Conservation (phyloP, 192 early-diverging fungal species). For the Kappamyces sp. region DNA sequence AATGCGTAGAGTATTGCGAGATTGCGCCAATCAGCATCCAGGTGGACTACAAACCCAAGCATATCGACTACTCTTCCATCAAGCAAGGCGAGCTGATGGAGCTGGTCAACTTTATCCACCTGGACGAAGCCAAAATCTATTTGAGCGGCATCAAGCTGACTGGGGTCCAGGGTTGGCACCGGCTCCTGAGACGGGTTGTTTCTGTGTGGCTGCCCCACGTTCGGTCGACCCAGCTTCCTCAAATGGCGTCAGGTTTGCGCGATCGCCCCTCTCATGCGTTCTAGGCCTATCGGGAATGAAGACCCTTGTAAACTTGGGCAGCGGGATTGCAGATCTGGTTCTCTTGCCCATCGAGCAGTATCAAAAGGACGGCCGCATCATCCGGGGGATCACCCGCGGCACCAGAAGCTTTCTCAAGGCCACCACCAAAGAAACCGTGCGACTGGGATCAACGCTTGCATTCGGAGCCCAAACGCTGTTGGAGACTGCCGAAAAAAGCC, state of each 20-base stretch:
- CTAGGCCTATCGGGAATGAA: conserved; percentile 77
- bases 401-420: conserved; percentile 83
- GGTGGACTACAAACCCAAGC: conserved; percentile 97
- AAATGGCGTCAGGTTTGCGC: conserved; percentile 57
- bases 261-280: no score
- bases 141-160: conserved; percentile 66
- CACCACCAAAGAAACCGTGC: conserved; percentile 86
- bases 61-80: conserved; percentile 67
- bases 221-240: conserved; percentile 80
- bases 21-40: conserved; percentile 74
- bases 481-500: conserved; percentile 84
- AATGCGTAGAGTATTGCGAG: conserved; percentile 50
- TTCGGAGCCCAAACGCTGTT: conserved; percentile 83
- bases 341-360: conserved; percentile 92
- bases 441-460: conserved; percentile 78
- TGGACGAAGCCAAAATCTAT: conserved; percentile 88
- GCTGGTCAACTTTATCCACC: conserved; percentile 86
- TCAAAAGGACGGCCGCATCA: conserved; percentile 79
- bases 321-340: conserved; percentile 86
- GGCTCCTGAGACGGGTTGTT: conserved; percentile 60
- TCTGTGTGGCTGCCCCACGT: conserved; percentile 88
- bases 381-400: conserved; percentile 67
- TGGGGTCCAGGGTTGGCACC: conserved; percentile 65
- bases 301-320: conserved; percentile 83
- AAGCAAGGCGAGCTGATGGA: conserved; percentile 71